phyloP scores from a whole-genome alignment of 2,329 filamentous ascomycete genomes.

The Scortechinia acanthostroma region DNA sequence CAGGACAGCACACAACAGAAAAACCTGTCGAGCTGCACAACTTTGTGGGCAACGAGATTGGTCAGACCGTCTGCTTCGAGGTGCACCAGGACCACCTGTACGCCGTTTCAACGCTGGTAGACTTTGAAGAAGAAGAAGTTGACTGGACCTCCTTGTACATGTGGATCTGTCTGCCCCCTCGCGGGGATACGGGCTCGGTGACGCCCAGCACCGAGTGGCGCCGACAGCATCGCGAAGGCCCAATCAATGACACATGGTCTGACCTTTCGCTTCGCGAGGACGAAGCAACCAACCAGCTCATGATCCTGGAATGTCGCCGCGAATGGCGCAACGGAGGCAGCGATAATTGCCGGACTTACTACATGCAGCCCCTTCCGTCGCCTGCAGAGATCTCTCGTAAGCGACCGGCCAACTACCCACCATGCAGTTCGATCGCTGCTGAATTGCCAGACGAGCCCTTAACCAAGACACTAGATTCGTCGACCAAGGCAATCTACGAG shows the following conservation, averaged over 20 bases:
- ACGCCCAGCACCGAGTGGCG: slow-evolving; percentile 31
- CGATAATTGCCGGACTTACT: slow-evolving; percentile 39
- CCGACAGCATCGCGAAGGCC: slow-evolving; percentile 40
- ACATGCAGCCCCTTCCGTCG: slow-evolving; percentile 27
- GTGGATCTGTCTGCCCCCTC: slow-evolving; percentile 35
- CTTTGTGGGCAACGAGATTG: slow-evolving; percentile 39
- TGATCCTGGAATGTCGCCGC: slow-evolving; percentile 42
- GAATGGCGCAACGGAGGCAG: slow-evolving; percentile 40
- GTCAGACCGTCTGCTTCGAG: slow-evolving; percentile 41
- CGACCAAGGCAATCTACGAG: slow-evolving; percentile 11
- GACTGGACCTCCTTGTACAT: slow-evolving; percentile 29
- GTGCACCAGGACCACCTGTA: slow-evolving; percentile 40
- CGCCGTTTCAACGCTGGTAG: slow-evolving; percentile 39
- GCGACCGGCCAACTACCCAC: neutral
- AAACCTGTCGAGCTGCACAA: slow-evolving; percentile 23
- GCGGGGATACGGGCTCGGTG: slow-evolving; percentile 16
- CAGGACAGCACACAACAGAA: slow-evolving; percentile 12
- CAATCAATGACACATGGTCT: slow-evolving; percentile 48
- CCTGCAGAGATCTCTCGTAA: slow-evolving; percentile 3
- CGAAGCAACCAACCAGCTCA: slow-evolving; percentile 32
- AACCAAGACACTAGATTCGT: slow-evolving; percentile 2
- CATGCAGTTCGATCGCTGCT: too few species aligned
- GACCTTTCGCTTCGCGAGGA: slow-evolving; percentile 37
- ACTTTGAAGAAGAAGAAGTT: slow-evolving; percentile 39
- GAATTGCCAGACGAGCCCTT: too few species aligned